Evolutionary conservation across 148 eudicot genomes (phyloP).

Genomic region (Polygonum maritimum): DNA sequence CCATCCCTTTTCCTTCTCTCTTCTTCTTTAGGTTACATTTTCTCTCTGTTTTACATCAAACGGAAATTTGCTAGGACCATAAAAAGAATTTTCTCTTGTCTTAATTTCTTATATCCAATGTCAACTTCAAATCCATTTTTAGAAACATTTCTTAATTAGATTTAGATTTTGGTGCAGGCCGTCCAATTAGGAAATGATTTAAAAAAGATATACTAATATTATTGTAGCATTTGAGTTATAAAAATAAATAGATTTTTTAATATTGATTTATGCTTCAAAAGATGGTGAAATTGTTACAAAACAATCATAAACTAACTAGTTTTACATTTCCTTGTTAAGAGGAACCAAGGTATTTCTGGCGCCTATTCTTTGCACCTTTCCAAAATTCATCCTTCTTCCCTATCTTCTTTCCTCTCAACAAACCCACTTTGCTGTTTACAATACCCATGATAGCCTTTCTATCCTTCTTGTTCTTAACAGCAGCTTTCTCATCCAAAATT

Average conservation of each 20-base stretch:
- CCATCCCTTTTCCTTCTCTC: background rate
- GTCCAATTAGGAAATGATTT: no score
- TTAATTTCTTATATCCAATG: no score
- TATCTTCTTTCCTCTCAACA: constrained; percentile 50
- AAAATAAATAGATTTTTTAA: no score
- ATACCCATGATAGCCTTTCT: constrained; percentile 70
- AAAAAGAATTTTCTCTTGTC: no score
- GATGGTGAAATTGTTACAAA: no score
- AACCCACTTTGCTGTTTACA: constrained; percentile 60
- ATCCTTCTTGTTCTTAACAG: constrained; percentile 68
- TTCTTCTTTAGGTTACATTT: background rate
- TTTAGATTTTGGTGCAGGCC: no score
- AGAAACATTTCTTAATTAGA: no score
- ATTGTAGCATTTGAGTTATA: background rate
- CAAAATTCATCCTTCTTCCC: constrained; percentile 89
- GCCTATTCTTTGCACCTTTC: constrained; percentile 55
- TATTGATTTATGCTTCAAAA: no score
- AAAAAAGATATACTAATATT: no score
- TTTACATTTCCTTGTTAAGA: background rate
- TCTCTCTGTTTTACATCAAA: background rate
- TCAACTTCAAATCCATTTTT: no score
- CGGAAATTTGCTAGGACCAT: no score
- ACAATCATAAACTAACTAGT: no score
- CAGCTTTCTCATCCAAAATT: constrained; percentile 78
- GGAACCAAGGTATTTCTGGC: constrained; percentile 22